Percentiles rank a stretch among this genome's conserved stretches.
phyloP scores from a whole-genome alignment of 2,329 filamentous ascomycete genomes.

The Aspergillus quadrilineatus region DNA sequence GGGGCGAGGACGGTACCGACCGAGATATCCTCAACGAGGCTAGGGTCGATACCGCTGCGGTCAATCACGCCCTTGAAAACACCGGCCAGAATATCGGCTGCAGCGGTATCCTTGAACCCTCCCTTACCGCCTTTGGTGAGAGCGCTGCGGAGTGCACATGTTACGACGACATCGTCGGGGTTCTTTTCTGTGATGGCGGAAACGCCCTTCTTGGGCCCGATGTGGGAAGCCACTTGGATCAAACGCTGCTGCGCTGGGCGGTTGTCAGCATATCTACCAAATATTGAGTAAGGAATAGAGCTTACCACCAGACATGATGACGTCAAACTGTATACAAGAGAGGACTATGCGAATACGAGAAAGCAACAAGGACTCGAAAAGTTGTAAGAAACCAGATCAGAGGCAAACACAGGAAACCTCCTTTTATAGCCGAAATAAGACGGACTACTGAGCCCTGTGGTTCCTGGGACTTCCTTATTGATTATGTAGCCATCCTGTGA shows the following conservation, averaged over 20 bases:
- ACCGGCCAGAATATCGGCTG: conserved; percentile 79
- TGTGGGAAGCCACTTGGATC: conserved; percentile 58
- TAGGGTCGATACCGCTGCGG: conserved; percentile 84
- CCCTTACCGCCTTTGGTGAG: conserved; percentile 93
- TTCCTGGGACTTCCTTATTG: conserved; percentile 9
- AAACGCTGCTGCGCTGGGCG: conserved; percentile 57
- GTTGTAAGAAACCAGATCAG: background rate
- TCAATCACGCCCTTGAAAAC: conserved; percentile 78
- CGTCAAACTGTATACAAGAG: conserved; percentile 17
- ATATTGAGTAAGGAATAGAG: background rate
- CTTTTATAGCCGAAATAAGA: conserved; percentile 19
- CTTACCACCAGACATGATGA: conserved; percentile 47
- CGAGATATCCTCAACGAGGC: conserved; percentile 84
- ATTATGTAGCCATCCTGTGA: conserved; percentile 24
- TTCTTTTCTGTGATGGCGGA: conserved; percentile 47
- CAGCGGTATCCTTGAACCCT: conserved; percentile 90
- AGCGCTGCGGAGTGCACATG: conserved; percentile 84
- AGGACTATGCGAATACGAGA: conserved; percentile 4
- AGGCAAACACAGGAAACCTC: conserved; percentile 5
- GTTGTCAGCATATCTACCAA: background rate
- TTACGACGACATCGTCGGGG: conserved; percentile 78
- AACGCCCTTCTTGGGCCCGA: conserved; percentile 41
- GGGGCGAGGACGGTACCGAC: conserved; percentile 90
- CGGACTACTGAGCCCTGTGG: conserved; percentile 5
- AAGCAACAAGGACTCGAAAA: background rate